Evolutionary conservation across 23 red algal species (phyloP).

Genomic region (Porphyridium purpureum): DNA sequence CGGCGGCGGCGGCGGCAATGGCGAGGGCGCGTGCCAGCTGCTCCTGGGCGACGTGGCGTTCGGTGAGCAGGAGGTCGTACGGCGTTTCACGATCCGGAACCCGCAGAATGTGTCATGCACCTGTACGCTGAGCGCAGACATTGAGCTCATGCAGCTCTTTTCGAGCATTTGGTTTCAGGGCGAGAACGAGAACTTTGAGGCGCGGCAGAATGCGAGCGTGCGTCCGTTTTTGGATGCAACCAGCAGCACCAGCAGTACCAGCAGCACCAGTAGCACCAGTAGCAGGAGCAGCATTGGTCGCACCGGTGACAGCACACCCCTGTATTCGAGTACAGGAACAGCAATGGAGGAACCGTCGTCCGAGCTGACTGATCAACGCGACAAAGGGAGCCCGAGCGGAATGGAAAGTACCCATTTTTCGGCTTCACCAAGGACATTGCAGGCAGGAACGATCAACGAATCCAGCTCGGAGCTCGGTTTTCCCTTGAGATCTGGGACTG

Average conservation of each 20-base stretch:
- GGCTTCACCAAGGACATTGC: too few relatives aligned
- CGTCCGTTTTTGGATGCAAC: background rate
- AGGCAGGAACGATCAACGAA: too few relatives aligned
- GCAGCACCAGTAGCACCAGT: background rate
- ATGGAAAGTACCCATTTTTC: too few relatives aligned
- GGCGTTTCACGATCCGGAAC: background rate
- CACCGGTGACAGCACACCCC: too few relatives aligned
- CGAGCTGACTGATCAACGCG: too few relatives aligned
- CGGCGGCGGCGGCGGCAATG: too few relatives aligned
- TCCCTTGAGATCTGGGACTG: too few relatives aligned
- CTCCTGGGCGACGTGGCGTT: background rate
- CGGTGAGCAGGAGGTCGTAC: background rate
- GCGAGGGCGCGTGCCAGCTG: background rate
- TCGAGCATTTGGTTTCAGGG: background rate
- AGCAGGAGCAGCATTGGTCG: too few relatives aligned
- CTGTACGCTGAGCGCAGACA: background rate
- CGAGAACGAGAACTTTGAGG: background rate
- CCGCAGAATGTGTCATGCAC: background rate
- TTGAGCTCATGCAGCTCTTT: background rate
- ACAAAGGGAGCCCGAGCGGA: too few relatives aligned
- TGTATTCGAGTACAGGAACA: too few relatives aligned
- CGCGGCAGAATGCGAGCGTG: background rate
- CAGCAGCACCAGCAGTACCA: background rate
- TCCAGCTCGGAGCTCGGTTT: too few relatives aligned
- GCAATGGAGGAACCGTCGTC: too few relatives aligned